phyloP scores from a whole-genome alignment of 208 protist species.

The Trypanosoma mega region DNA sequence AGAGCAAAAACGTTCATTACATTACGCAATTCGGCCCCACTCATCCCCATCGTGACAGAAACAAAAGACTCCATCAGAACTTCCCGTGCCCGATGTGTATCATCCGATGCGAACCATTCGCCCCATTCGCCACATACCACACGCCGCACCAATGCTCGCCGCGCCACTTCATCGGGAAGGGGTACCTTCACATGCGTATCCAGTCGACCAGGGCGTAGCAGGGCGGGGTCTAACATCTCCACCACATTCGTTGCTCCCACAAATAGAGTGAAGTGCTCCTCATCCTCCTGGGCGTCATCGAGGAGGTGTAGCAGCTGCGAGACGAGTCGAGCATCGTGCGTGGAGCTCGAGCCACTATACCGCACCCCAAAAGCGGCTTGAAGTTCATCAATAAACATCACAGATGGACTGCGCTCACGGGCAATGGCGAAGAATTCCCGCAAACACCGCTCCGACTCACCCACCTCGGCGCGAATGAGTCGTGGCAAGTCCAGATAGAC shows the following conservation, averaged over 20 bases:
- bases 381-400: slow-evolving; percentile 95
- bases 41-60: slow-evolving; percentile 38
- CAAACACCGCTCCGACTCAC: slow-evolving; percentile 88
- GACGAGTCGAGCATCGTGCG: slow-evolving; percentile 41
- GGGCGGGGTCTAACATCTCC: slow-evolving; percentile 60
- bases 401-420: slow-evolving; percentile 61
- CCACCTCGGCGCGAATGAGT: slow-evolving; percentile 89
- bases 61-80: slow-evolving; percentile 45
- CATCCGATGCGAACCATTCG: slow-evolving; percentile 34
- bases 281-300: slow-evolving; percentile 62
- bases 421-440: slow-evolving; percentile 83
- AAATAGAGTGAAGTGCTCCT: slow-evolving; percentile 62
- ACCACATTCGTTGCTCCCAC: slow-evolving; percentile 81
- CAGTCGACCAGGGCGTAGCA: slow-evolving; percentile 77
- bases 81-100: not conserved
- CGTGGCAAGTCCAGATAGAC: slow-evolving; percentile 85
- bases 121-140: slow-evolving; percentile 71
- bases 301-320: slow-evolving; percentile 75
- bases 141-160: slow-evolving; percentile 35
- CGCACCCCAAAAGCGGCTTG: slow-evolving; percentile 87
- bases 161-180: slow-evolving; percentile 50
- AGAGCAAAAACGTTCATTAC: slow-evolving; percentile 51
- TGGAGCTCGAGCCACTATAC: slow-evolving; percentile 12
- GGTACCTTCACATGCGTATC: slow-evolving; percentile 76
- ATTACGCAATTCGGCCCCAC: slow-evolving; percentile 57